These are phyloP conservation scores for Schwanniomyces pseudopolymorphus DNA, from an alignment of 805 yeast species.

Conservation along the genomic window DNA sequence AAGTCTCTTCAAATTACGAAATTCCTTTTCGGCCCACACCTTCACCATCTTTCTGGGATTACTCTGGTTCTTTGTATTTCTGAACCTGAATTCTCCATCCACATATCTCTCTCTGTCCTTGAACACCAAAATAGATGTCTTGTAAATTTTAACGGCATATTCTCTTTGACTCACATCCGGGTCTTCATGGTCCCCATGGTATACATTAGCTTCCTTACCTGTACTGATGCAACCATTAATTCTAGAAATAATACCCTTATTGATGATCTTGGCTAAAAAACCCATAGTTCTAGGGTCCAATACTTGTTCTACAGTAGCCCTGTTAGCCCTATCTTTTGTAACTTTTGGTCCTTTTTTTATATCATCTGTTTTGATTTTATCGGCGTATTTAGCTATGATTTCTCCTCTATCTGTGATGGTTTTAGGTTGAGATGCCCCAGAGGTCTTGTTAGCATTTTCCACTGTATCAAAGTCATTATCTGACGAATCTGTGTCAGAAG, in stretches of 20 bases:
- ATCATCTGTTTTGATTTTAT: constrained; percentile 64
- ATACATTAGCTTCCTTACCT: constrained; percentile 98
- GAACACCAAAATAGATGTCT: constrained; percentile 94
- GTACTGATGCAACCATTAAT: constrained; percentile 94
- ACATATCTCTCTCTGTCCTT: constrained; percentile 96
- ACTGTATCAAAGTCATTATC: constrained; percentile 12
- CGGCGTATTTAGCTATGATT: constrained; percentile 61
- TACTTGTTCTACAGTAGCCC: constrained; percentile 97
- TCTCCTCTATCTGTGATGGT: constrained; percentile 38
- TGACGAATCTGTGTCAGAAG: constrained; percentile 11
- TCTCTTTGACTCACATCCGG: constrained; percentile 43
- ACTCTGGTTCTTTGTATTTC: constrained; percentile 79
- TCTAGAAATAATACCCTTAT: constrained; percentile 77
- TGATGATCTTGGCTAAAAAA: constrained; percentile 77
- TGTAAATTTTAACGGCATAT: constrained; percentile 89
- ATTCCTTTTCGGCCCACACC: constrained; percentile 98
- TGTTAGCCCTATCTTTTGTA: constrained; percentile 79
- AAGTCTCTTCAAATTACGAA: constrained; percentile 84
- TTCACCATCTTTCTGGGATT: constrained; percentile 97
- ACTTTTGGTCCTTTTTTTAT: constrained; percentile 57
- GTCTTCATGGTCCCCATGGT: constrained; percentile 66
- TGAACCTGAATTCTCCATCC: constrained; percentile 90
- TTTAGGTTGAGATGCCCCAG: constrained; percentile 7
- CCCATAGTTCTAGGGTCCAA: constrained; percentile 90
- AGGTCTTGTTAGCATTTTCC: constrained; percentile 36